Percentiles rank a stretch among this genome's conserved stretches.
These are phyloP conservation scores for Physcomitrium patens DNA, from an alignment of 225 moss, liverwort and hornwort species.

Conservation along the genomic window DNA sequence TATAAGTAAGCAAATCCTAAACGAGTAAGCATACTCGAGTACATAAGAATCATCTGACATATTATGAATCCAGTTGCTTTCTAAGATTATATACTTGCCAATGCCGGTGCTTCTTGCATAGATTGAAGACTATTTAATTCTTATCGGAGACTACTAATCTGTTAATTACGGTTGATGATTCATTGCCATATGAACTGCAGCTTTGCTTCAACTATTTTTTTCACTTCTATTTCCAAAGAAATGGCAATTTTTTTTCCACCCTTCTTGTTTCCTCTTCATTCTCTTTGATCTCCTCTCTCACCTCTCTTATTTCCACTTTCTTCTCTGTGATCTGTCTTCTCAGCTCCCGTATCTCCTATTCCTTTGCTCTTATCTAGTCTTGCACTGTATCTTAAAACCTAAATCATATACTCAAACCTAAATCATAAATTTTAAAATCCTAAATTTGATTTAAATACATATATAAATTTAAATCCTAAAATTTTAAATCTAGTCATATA, in stretches of 20 bases:
- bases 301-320: background rate
- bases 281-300: slow-evolving; percentile 1
- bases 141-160: background rate
- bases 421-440: too few relatives aligned
- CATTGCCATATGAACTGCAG: background rate
- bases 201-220: background rate
- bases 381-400: slow-evolving; percentile 5
- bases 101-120: background rate
- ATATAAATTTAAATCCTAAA: too few relatives aligned
- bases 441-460: too few relatives aligned
- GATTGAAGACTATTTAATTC: background rate
- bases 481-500: too few relatives aligned
- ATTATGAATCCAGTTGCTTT: slow-evolving; percentile 2
- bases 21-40: slow-evolving; percentile 9
- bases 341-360: slow-evolving; percentile 3
- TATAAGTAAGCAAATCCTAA: too few relatives aligned
- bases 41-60: slow-evolving; percentile 13
- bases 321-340: too few relatives aligned
- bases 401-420: too few relatives aligned
- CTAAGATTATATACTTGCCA: slow-evolving; percentile 16
- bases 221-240: background rate
- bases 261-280: background rate
- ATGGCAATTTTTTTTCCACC: background rate
- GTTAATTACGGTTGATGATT: background rate
- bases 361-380: slow-evolving; percentile 13